Base-by-base conservation (phyloP, 1,284 basidiomycete genomes). In the Fereydounia khargensis region DNA sequence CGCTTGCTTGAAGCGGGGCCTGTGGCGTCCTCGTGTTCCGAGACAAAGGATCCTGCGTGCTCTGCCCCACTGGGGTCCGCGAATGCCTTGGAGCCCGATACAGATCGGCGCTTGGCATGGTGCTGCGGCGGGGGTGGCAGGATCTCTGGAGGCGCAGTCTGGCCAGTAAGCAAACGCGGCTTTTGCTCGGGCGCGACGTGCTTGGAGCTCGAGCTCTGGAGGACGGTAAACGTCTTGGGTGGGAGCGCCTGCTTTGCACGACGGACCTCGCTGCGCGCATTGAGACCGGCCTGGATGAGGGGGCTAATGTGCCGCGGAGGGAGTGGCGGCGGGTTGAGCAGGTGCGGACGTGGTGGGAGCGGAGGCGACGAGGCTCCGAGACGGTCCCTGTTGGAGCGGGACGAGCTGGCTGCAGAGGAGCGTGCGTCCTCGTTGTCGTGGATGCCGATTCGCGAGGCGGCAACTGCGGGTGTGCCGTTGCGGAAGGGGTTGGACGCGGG, bases 271-370 rank as follows among this genome's bases (percentile, higher is more conserved):
- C 51, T 61, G 27, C 67, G 58, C 2, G 73, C 73, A 27, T 70
- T 64, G 31, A 75, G 57, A 41, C 69, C 63, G 10, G 73, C 73
- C 41, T 74, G 73, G 42, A 75, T 75, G 39, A 75, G 67, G 30
- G 73, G 73, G 33, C 55, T 63, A 28, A 72, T 66, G 41, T 67
- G 67, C 18, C 70, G 47, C 3, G 68, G 66, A 14, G 73, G 71
- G 30, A 69, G 54, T 5, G 69, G 69, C 1, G 69, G 68, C 1
- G 71, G 70, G 23, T 58, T 35, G 38, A 47, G 42, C 20, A 57
- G 50, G 20, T 42, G 11, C 1, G 56, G 64, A 2, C 65, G 55
- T 16, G 47, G 65, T 39, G 63, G 66, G 7, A 57, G 47, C 9
- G 67, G 54, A 8, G 61, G 67, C 7, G 50, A 62, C 7, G 24